Evolutionary conservation across 139 green algal species (phyloP), one percentile per base, ranked within the genome.

Genomic region (Chlorella sp.): DNA sequence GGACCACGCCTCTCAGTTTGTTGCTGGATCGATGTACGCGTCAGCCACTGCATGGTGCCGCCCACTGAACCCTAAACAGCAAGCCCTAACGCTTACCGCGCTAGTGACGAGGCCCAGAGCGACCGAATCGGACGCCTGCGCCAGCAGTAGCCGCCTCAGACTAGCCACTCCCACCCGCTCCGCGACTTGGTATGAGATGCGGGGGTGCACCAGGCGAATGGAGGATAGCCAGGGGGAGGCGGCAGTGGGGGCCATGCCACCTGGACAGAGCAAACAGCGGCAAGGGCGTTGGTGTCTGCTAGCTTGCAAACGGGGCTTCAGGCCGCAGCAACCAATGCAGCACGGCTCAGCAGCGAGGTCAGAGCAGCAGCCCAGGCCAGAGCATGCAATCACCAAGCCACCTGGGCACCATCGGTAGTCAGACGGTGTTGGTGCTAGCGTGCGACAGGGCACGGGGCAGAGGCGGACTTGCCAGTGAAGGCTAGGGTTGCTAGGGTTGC

Each of bases 61-160:
- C n/a, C n/a, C n/a, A n/a, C n/a, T n/a, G n/a, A n/a, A n/a, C n/a
- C n/a, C n/a, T n/a, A n/a, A n/a, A n/a, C n/a, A n/a, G n/a, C n/a
- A n/a, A n/a, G n/a, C n/a, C n/a, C n/a, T n/a, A n/a, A n/a, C n/a
- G n/a, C n/a, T n/a, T n/a, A 66, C 76, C 71, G 36, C 55, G 34
- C 66, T 24, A 23, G 72, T 62, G 24, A 65, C 74, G n/a, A 88
- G 51, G 10, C 76, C 83, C 31, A 93, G 75, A 1, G 78, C 63
- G 63, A 93, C 71, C 20, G 55, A 51, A 62, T 87, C 84, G 1
- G 88, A 77, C 49, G 69, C 74, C 5, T 73, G 72, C 1, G 84
- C 84, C 31, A 95, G 81, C 70, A 94, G 78, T 30, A 84, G 71
- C 0, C 86, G 82, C 6, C 89, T 80, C 59, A 92, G 75, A 22